Conservation (phyloP, 371 early-diverging fungal genomes). For the Mortierella sp. region DNA sequence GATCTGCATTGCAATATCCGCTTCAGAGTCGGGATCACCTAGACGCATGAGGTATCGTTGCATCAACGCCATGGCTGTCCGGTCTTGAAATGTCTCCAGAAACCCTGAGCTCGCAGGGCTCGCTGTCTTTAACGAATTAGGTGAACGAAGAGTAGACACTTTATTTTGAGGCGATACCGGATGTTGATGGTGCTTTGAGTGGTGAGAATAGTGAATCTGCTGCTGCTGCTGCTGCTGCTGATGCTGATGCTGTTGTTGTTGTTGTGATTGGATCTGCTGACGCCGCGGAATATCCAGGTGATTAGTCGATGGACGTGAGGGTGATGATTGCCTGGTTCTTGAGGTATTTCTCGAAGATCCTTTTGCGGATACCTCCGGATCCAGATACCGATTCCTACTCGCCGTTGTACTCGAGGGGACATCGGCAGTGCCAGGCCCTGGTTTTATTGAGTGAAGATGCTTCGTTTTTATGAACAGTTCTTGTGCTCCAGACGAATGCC, state of each 20-base stretch:
- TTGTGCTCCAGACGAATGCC: slow-evolving; percentile 28
- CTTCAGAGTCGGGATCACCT: slow-evolving; percentile 57
- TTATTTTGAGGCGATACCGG: not conserved
- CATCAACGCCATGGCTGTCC: slow-evolving; percentile 52
- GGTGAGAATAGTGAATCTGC: slow-evolving; percentile 46
- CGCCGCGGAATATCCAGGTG: slow-evolving; percentile 15
- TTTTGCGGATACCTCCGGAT: slow-evolving; percentile 7
- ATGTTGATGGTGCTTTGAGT: slow-evolving; percentile 41
- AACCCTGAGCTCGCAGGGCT: slow-evolving; percentile 13
- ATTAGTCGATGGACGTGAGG: slow-evolving; percentile 24
- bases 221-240: slow-evolving; percentile 39
- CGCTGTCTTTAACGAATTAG: slow-evolving; percentile 5
- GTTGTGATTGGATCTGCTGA: slow-evolving; percentile 29
- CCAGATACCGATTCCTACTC: slow-evolving; percentile 4
- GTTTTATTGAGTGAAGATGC: slow-evolving; percentile 10
- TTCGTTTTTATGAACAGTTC: slow-evolving; percentile 31
- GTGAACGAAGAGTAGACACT: slow-evolving; percentile 9
- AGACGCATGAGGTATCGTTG: slow-evolving; percentile 38
- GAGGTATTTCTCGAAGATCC: slow-evolving; percentile 11
- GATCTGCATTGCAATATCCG: slow-evolving; percentile 66
- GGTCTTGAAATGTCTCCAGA: slow-evolving; percentile 13
- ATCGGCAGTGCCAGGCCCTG: slow-evolving; percentile 33
- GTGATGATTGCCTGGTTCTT: slow-evolving; percentile 11
- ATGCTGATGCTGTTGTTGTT: slow-evolving; percentile 38
- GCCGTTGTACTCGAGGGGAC: slow-evolving; percentile 1